Base-by-base conservation (phyloP, 371 early-diverging fungal genomes). In the Capniomyces stellatus region DNA sequence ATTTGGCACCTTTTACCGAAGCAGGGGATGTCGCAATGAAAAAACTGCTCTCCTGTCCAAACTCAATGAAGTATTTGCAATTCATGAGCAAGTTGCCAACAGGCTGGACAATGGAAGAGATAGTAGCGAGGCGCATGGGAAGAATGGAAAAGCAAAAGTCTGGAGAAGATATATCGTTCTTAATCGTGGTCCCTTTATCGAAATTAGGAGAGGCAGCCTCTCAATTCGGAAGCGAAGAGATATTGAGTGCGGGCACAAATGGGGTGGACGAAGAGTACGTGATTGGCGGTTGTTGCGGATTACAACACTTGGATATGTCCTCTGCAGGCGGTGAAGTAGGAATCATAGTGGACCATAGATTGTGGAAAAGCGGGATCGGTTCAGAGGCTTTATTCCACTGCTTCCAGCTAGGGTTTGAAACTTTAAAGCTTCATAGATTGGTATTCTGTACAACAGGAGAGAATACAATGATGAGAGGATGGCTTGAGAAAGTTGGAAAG, bases 401-500 rank as follows among this genome's bases (percentile, higher is more conserved):
- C 29, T 50, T 63, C 3, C 56, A 56, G 43, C 58, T 55, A 41
- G 60, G 65, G 6, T 66, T 66, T 30, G 63, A 63, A 25, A 29
- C 19, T n/a, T 41, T 66, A 25, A 31, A 51, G 4, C 29, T 66
- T 54, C 66, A 66, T 28, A 61, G 62, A 19, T 57, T 66, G 22
- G 62, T 48, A 6, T n/a, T 66, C 21, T 40, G 53, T 22, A 66
- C 66, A 0, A 58, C 61, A 3, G 56, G 53, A n/a, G 39, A 44
- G 12, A 66, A 66, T 31, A 27, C 35, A 6, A 61, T 54, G 13
- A 66, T 66, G 66, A 66, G 67, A 29, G 65, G 62, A n/a, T 66
- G 65, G 66, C 50, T 67, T 55, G 65, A 65, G 46, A 44, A 52
- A 10, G 64, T 51, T 18, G 50, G 53, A 12, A 64, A 60, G 8